Conservation (phyloP, 2,329 filamentous ascomycete genomes). For the Coleophoma eucalyptorum region DNA sequence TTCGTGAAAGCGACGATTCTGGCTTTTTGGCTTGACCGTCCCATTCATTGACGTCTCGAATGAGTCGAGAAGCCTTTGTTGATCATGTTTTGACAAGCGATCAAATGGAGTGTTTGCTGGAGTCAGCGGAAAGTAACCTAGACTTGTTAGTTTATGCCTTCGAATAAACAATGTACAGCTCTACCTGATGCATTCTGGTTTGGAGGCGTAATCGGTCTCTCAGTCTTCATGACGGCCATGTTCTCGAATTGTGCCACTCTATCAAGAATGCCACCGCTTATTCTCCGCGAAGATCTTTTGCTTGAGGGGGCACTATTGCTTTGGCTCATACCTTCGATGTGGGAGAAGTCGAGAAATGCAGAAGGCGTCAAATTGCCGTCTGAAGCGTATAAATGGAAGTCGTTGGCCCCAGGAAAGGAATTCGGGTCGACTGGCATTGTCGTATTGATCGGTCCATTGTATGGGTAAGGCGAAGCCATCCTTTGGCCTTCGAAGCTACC, state of each 20-base stretch:
- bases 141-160: conserved; percentile 18
- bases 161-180: background rate
- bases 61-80: conserved; percentile 49
- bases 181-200: conserved; percentile 51
- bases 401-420: conserved; percentile 20
- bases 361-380: conserved; percentile 22
- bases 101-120: conserved; percentile 61
- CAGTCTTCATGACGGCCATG: conserved; percentile 36
- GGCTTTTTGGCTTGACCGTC: conserved; percentile 25
- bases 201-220: conserved; percentile 58
- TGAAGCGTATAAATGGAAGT: conserved; percentile 24
- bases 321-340: conserved; percentile 18
- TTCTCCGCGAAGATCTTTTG: conserved; percentile 35
- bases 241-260: conserved; percentile 57
- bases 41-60: conserved; percentile 61
- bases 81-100: conserved; percentile 16
- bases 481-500: conserved; percentile 23
- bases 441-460: conserved; percentile 41
- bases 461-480: conserved; percentile 17
- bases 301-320: conserved; percentile 16
- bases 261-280: conserved; percentile 59
- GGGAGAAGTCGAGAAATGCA: conserved; percentile 26
- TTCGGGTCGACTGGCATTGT: conserved; percentile 30
- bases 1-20: conserved; percentile 50
- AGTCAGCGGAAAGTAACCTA: conserved; percentile 64